A percentile compares a stretch with the other conserved stretches of the same genome.
phyloP scores from a whole-genome alignment of 805 yeast species.

The Allodekkera sacchari region DNA sequence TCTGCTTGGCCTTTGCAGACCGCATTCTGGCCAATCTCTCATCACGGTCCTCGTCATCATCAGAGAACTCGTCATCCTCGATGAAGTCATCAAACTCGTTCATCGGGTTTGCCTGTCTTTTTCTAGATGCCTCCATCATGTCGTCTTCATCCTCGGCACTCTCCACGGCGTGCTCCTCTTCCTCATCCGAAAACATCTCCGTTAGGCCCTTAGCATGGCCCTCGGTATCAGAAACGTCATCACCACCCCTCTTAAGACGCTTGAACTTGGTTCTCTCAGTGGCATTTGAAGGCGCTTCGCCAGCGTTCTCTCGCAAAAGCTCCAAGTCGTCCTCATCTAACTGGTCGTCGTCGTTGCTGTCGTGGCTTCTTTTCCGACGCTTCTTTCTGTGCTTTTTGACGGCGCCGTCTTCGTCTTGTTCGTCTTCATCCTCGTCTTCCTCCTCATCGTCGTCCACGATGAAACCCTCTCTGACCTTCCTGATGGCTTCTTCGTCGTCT shows the following conservation, averaged over 20 bases:
- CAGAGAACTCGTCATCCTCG: slow-evolving; percentile 94
- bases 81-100: slow-evolving; percentile 96
- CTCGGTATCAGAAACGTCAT: slow-evolving; percentile 23
- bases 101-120: slow-evolving; percentile 15
- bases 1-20: slow-evolving; percentile 23
- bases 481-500: slow-evolving; percentile 85
- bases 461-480: slow-evolving; percentile 80
- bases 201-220: slow-evolving; percentile 35
- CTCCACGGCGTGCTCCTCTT: slow-evolving; percentile 12
- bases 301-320: slow-evolving; percentile 82
- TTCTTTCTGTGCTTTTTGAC: slow-evolving; percentile 24
- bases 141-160: slow-evolving; percentile 25
- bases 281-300: slow-evolving; percentile 43
- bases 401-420: slow-evolving; percentile 21
- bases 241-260: slow-evolving; percentile 72
- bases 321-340: slow-evolving; percentile 95
- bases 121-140: slow-evolving; percentile 22
- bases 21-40: slow-evolving; percentile 30
- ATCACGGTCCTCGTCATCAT: slow-evolving; percentile 66
- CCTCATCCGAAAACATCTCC: slow-evolving; percentile 66
- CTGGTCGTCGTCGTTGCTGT: slow-evolving; percentile 45
- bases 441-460: slow-evolving; percentile 88
- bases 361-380: slow-evolving; percentile 32
- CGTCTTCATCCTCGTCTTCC: slow-evolving; percentile 41
- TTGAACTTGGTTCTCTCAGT: slow-evolving; percentile 49